A percentile compares a stretch with the other conserved stretches of the same genome.
Evolutionary conservation across 2,329 filamentous ascomycete species (phyloP).

Genomic region (Pseudogymnoascus sp.): DNA sequence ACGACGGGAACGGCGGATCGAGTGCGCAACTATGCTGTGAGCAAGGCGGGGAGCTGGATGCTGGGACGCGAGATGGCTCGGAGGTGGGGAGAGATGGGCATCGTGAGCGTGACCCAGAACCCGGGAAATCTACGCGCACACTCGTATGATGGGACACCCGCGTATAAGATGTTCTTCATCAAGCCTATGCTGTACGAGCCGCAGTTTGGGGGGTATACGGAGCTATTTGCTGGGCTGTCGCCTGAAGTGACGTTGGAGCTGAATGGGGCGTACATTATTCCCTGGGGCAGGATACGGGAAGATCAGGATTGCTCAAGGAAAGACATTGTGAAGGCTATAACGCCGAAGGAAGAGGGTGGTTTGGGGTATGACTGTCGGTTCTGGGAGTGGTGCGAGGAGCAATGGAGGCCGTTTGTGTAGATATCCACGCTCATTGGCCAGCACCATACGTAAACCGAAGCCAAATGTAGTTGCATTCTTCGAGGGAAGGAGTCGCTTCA

Average conservation of each 20-base stretch:
- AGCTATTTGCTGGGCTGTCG: conserved; percentile 21
- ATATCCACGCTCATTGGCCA: background rate
- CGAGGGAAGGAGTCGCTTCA: background rate
- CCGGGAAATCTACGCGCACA: conserved; percentile 19
- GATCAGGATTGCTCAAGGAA: conserved; percentile 34
- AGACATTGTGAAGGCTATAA: conserved; percentile 20
- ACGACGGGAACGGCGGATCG: background rate
- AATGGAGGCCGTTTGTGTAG: background rate
- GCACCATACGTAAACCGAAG: background rate
- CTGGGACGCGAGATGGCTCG: conserved; percentile 18
- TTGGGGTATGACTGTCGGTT: conserved; percentile 22
- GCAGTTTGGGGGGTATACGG: conserved; percentile 22
- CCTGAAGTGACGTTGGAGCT: conserved; percentile 17
- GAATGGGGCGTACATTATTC: conserved; percentile 21
- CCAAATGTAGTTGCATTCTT: background rate
- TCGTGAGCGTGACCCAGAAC: conserved; percentile 18
- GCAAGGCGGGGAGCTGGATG: conserved; percentile 21
- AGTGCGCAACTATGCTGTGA: conserved; percentile 18
- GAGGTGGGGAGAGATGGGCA: conserved; percentile 11
- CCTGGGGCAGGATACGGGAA: conserved; percentile 24
- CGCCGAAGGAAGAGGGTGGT: conserved; percentile 20
- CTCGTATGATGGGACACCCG: conserved; percentile 12
- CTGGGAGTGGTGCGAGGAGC: conserved; percentile 23
- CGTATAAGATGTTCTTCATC: conserved; percentile 8
- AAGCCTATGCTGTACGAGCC: conserved; percentile 17